Evolutionary conservation across 148 eudicot species (phyloP).

Genomic region (Rhododendron kiyosumense): DNA sequence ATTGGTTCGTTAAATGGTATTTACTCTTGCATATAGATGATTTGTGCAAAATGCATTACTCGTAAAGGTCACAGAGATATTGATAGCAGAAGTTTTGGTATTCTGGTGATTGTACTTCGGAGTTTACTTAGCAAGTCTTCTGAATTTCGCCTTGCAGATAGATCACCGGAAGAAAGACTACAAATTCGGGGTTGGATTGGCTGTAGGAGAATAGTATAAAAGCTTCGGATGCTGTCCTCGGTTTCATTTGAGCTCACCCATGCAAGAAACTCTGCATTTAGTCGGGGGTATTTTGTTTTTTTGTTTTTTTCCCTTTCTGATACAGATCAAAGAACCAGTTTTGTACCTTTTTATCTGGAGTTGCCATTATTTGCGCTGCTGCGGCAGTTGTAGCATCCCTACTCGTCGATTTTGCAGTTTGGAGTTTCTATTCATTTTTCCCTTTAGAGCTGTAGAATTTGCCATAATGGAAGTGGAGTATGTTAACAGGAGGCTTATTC

Average conservation of each 20-base stretch:
- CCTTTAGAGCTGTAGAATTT: conserved; percentile 11
- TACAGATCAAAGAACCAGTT: conserved; percentile 15
- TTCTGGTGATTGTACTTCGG: background rate
- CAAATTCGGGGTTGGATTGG: conserved; percentile 37
- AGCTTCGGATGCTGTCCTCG: conserved; percentile 12
- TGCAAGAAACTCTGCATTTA: conserved; percentile 2
- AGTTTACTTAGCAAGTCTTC: background rate
- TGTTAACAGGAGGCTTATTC: background rate
- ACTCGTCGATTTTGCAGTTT: conserved; percentile 1
- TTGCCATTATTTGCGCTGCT: background rate
- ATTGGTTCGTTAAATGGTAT: background rate
- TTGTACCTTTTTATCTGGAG: conserved; percentile 10
- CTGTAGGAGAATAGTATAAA: conserved; percentile 28
- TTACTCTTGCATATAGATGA: background rate
- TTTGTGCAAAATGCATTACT: background rate
- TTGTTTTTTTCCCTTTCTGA: background rate
- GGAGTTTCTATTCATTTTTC: background rate
- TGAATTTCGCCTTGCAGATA: conserved; percentile 18
- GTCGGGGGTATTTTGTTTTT: background rate
- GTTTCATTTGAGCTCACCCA: background rate
- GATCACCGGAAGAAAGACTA: conserved; percentile 36
- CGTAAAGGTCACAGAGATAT: background rate
- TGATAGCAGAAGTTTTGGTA: background rate
- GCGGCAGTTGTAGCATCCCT: conserved; percentile 1
- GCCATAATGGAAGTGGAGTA: background rate